Percentiles rank a stretch among this genome's conserved stretches.
phyloP scores from a whole-genome alignment of 495 filamentous ascomycete genomes.

The Pseudomonodictys pantanalensis region DNA sequence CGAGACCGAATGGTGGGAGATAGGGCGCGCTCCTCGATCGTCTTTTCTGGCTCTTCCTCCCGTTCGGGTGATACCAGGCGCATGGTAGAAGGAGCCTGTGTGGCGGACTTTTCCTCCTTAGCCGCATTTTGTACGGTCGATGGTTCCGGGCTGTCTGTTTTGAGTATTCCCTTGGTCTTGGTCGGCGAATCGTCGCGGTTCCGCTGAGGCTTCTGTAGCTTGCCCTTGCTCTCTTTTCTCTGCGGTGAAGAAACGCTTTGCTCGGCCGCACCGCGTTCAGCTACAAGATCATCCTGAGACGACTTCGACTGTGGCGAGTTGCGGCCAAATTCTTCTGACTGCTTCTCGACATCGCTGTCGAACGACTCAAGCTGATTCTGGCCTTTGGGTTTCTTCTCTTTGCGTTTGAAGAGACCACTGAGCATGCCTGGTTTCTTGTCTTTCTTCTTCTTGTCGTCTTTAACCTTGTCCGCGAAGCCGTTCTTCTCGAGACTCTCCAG shows the following conservation, averaged over 20 bases:
- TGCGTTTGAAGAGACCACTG: slow-evolving; percentile 91
- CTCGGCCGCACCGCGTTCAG: slow-evolving; percentile 24
- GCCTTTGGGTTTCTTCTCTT: slow-evolving; percentile 77
- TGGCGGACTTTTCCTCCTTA: slow-evolving; percentile 13
- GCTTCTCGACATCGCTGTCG: slow-evolving; percentile 50
- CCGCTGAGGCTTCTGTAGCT: slow-evolving; percentile 67
- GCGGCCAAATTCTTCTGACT: slow-evolving; percentile 51
- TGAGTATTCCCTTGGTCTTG: slow-evolving; percentile 8
- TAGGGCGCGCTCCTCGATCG: slow-evolving; percentile 4
- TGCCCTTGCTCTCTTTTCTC: slow-evolving; percentile 66
- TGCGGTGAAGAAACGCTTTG: slow-evolving; percentile 41
- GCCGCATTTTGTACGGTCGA: slow-evolving; percentile 3
- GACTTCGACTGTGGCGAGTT: slow-evolving; percentile 49
- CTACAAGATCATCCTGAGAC: slow-evolving; percentile 45
- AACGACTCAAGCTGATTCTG: slow-evolving; percentile 51
- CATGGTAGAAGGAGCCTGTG: slow-evolving; percentile 48
- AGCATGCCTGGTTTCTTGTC: slow-evolving; percentile 91
- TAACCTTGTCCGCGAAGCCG: slow-evolving; percentile 52
- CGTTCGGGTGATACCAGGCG: slow-evolving; percentile 59
- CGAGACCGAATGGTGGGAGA: slow-evolving; percentile 33
- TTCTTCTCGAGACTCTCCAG: slow-evolving; percentile 60
- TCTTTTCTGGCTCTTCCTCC: slow-evolving; percentile 12
- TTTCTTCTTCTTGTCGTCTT: slow-evolving; percentile 83
- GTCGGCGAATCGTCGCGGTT: slow-evolving; percentile 20
- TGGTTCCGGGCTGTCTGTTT: slow-evolving; percentile 36